Base-by-base conservation (phyloP, 352 stramenopile genomes). In the Globisporangium yorkense region DNA sequence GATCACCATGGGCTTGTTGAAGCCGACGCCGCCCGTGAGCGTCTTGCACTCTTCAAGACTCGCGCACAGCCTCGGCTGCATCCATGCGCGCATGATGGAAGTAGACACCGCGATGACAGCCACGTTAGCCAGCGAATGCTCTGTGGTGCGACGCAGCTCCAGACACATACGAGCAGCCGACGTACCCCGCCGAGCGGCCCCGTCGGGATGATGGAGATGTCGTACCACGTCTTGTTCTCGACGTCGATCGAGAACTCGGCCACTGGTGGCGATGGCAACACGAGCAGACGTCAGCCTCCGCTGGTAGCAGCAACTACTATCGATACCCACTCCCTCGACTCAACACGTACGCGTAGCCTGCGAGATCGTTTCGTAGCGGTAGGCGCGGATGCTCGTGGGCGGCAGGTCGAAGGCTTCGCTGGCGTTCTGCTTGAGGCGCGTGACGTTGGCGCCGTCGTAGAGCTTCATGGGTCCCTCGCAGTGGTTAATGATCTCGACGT, bases 1-100 rank as follows among this genome's bases (percentile, higher is more conserved):
- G 55, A 89, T 84, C 62, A 81, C 66, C 76, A 91, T 83, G 18
- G 81, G 61, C 15, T 70, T 64, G 60, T 91, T 91, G 73, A 77
- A 91, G 20, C 81, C 76, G n/a, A 65, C 61, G 50, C 79, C 73
- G 15, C 67, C 66, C 1, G 81, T 89, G 48, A 73, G 13, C 16
- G 35, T 5, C 66, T 84, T 82, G 73, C 81, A 91, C 0, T 80
- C 70, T 3, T 60, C 65, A 21, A 88, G 64, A 18, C 63, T 81
- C n/a, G 21, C 18, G 57, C 81, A 91, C 20, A 58, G 45, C 0
- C 59, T 67, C 45, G 78, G 77, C 75, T 89, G 44, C 2, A 60
- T 21, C 12, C 9, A 60, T 21, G 15, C 9, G 31, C 6, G 54
- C 2, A 56, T n/a, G n/a, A 40, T 50, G 37, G 8, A 56, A 49